Evolutionary conservation across 2,329 filamentous ascomycete species (phyloP), one percentile per base, ranked within the genome.

Genomic region (Exutisphaerella laricina): DNA sequence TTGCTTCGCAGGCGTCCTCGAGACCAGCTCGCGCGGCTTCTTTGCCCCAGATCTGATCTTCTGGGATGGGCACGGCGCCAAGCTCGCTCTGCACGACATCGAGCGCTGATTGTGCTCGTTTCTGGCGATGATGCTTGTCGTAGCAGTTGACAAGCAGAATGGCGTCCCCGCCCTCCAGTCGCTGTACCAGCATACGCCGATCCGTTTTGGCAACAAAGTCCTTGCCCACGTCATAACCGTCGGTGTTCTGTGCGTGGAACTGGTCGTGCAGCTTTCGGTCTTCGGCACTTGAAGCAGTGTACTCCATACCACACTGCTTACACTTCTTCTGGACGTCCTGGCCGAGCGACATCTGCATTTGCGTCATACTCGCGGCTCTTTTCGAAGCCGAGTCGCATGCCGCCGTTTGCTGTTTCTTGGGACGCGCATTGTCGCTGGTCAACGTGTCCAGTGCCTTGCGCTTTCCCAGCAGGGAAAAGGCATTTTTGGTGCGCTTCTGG

Each of bases 271-370:
- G 57, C 5, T 71, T 72, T n/a, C 70, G 67, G 53, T 84, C 80
- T 54, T 82, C 78, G 5, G 68, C 63, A 37, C 75, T 75, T 0
- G 79, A 81, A 3, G 78, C 75, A 23, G 79, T 71, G 53, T 83
- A 84, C 40, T 80, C 77, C 80, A 84, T 84, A 1, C 77, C 76
- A 54, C 80, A 84, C 2, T 66, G 68, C 26, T 68, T 66, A 62
- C 80, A 84, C 8, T 72, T 76, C 51, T 74, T 75, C 34, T 75
- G 70, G 28, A 73, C 64, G 30, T 75, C 70, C 28, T 70, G 66
- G 2, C 77, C 78, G 9, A 82, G 66, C 53, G 79, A 77, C 46
- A 82, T 71, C 53, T 79, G 75, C 68, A 78, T 78, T 57, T 82
- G 79, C 37, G 73, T 73, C 45, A 80, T 56, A 20, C 59, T 58